Evolutionary conservation across 2,329 filamentous ascomycete species (phyloP), one percentile per base, ranked within the genome.

Genomic region (Verticillium isaacii): DNA sequence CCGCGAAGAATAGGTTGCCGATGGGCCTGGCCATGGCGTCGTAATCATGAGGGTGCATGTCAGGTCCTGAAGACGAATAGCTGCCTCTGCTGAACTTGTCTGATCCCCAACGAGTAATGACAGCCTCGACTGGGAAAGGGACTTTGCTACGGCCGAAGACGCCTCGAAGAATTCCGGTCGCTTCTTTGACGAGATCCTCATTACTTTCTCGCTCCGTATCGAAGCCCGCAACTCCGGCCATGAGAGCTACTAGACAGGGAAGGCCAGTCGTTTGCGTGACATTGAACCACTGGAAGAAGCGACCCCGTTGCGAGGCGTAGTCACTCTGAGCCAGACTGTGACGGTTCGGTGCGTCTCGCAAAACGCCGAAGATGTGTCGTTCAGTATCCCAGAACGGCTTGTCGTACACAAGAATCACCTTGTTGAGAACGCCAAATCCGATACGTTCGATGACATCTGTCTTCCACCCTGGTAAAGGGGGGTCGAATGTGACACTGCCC

Each of bases 221-320:
- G 68, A 93, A 91, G 17, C 93, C 95, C 23, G 96, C 92, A 68
- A 97, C 92, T 25, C 95, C 95, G 58, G 94, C 94, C 94, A 99
- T 97, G 32, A 99, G 83, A 9, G 92, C 95, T 64, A 98, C 87
- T 29, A 97, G 82, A 59, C 93, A 92, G 1, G 91, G 95, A 39
- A 96, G 80, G 1, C 96, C 96, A 56, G 91, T 93, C 3, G 92
- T 96, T 68, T 92, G 91, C 63, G 93, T 89, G 60, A 93, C 92
- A 69, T 99, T 98, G 85, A 97, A 98, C 85, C 97, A 98, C 68
- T 99, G 86, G 70, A 98, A 99, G 76, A 97, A 97, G 29, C 93
- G 89, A n/a, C 94, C 94, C 60, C 94, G 87, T 64, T 87, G 88
- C 3, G 84, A 80, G 5, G 87, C 81, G 70, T 98, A 98, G 66